Evolutionary conservation across 2,329 filamentous ascomycete species (phyloP).

Genomic region (Verticillium tricorpus): DNA sequence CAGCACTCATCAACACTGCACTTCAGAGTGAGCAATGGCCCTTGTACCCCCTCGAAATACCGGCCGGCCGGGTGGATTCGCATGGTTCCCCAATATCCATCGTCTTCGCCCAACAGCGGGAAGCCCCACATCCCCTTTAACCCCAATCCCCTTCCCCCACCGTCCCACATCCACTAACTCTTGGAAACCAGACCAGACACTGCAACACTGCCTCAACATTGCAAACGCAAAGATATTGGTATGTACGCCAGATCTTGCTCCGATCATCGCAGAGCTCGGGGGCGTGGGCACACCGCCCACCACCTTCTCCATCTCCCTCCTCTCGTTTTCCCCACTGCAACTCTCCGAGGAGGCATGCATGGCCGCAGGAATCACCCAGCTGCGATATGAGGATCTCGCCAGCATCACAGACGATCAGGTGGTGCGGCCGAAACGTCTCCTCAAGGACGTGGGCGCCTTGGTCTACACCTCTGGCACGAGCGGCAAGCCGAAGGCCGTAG

Average conservation of each 20-base stretch:
- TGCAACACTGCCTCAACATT: slow-evolving; percentile 2
- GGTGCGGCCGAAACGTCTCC: background rate
- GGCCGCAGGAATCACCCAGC: background rate
- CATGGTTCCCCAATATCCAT: no score
- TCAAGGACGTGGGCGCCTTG: slow-evolving; percentile 33
- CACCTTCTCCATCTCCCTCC: background rate
- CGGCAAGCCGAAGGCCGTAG: slow-evolving; percentile 68
- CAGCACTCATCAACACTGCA: background rate
- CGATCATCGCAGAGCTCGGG: background rate
- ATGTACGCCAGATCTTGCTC: background rate
- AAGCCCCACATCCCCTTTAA: no score
- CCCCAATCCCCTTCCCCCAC: no score
- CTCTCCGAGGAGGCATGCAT: background rate
- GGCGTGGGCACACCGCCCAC: background rate
- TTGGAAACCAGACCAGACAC: background rate
- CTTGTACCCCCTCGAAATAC: background rate
- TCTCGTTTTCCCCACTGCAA: background rate
- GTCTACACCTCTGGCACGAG: slow-evolving; percentile 76
- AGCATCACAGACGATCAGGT: background rate
- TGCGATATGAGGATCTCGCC: slow-evolving; percentile 1
- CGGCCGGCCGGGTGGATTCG: no score
- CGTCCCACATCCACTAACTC: background rate
- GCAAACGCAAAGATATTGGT: slow-evolving; percentile 1
- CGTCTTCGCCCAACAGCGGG: no score
- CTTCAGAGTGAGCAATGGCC: background rate